Evolutionary conservation across 140 eudicot species (phyloP).

Genomic region (Stevia rebaudiana): DNA sequence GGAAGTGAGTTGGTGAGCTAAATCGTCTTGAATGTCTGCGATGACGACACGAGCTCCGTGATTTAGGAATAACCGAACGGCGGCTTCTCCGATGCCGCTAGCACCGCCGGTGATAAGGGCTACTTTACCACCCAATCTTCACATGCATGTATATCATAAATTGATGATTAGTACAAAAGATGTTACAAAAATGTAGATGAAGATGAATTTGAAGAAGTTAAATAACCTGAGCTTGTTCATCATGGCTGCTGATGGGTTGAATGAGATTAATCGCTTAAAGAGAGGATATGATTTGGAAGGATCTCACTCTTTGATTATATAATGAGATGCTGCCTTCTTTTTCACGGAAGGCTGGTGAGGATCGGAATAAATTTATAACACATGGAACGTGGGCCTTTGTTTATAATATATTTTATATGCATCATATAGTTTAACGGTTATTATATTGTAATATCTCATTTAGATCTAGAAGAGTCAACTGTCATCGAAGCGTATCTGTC

Average conservation of each 20-base stretch:
- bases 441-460: no score
- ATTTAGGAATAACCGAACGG: slow-evolving; percentile 41
- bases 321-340: no score
- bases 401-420: no score
- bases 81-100: slow-evolving; percentile 83
- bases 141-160: background rate
- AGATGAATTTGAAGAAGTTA: background rate
- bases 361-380: background rate
- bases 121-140: slow-evolving; percentile 64
- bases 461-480: no score
- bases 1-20: slow-evolving; percentile 37
- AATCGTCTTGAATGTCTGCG: slow-evolving; percentile 57
- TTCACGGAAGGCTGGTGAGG: no score
- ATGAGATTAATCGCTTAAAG: background rate
- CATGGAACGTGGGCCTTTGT: slow-evolving; percentile 7
- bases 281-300: slow-evolving; percentile 5
- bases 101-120: slow-evolving; percentile 81
- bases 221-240: slow-evolving; percentile 17
- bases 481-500: no score
- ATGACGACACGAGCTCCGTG: slow-evolving; percentile 61
- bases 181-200: background rate
- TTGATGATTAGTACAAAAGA: background rate
- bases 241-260: background rate
- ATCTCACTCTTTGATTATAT: slow-evolving; percentile 13
- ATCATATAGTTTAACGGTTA: no score